phyloP scores from a whole-genome alignment of 768 basidiomycete genomes.

The Polyporus arcularius region DNA sequence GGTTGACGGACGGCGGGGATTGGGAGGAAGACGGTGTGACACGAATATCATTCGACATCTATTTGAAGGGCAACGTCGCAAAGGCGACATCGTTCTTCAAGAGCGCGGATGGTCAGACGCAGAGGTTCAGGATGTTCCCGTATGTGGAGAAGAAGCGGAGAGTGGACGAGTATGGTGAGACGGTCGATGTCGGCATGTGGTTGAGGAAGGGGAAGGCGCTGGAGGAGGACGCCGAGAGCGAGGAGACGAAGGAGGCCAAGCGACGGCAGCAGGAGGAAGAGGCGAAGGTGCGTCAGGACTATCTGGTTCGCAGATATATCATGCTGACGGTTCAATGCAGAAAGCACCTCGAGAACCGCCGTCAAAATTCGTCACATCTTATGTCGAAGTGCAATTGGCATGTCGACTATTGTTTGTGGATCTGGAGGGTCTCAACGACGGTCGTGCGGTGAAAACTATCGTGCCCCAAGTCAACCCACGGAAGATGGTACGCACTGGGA shows the following conservation, averaged over 20 bases:
- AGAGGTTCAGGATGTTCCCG: constrained; percentile 96
- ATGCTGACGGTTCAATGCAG: constrained; percentile 38
- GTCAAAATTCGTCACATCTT: constrained; percentile 83
- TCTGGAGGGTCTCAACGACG: constrained; percentile 96
- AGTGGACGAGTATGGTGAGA: constrained; percentile 96
- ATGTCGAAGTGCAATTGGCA: constrained; percentile 75
- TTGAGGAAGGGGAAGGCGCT: constrained; percentile 86
- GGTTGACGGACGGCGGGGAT: constrained; percentile 50
- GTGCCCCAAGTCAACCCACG: constrained; percentile 95
- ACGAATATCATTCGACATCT: constrained; percentile 92
- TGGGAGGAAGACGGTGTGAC: constrained; percentile 74
- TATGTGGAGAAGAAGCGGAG: constrained; percentile 90
- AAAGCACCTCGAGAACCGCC: constrained; percentile 82
- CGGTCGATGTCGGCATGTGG: constrained; percentile 95
- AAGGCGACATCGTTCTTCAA: constrained; percentile 89
- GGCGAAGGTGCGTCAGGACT: constrained; percentile 56
- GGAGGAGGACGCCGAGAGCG: constrained; percentile 86
- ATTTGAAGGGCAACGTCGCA: constrained; percentile 93
- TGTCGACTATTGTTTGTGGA: constrained; percentile 92
- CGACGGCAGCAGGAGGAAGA: constrained; percentile 77
- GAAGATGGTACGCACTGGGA: constrained; percentile 68
- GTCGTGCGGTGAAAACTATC: constrained; percentile 94
- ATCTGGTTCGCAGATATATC: neutral
- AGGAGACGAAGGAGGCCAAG: constrained; percentile 74
- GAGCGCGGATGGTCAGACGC: constrained; percentile 64